phyloP scores from a whole-genome alignment of 164 flowering plant genomes.

The Aristolochia contorta region DNA sequence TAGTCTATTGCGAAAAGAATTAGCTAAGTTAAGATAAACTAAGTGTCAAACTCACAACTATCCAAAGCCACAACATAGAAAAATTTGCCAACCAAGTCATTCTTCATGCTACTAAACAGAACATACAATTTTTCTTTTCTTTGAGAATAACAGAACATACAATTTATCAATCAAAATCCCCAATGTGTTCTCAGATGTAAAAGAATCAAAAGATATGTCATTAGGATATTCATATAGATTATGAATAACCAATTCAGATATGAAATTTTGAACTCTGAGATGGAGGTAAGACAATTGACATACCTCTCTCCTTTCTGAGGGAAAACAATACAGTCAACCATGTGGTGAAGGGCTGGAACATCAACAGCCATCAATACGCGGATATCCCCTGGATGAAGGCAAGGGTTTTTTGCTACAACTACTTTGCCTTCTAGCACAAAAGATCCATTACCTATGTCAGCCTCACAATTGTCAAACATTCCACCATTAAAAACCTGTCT shows the following conservation, averaged over 20 bases:
- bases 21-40: too few relatives aligned
- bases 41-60: too few relatives aligned
- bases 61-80: too few relatives aligned
- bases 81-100: too few relatives aligned
- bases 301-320: constrained; percentile 79
- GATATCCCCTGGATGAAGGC: constrained; percentile 93
- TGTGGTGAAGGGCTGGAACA: constrained; percentile 63
- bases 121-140: too few relatives aligned
- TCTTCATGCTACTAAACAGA: too few relatives aligned
- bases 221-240: background rate
- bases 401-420: constrained; percentile 88
- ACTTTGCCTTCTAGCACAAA: constrained; percentile 40
- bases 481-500: constrained; percentile 11
- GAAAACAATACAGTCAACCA: constrained; percentile 93
- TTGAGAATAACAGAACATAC: too few relatives aligned
- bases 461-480: background rate
- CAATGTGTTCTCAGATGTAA: too few relatives aligned
- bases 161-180: too few relatives aligned
- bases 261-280: too few relatives aligned
- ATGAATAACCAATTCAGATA: background rate
- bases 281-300: background rate
- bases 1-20: too few relatives aligned
- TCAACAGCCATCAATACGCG: constrained; percentile 65
- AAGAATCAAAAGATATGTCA: background rate
- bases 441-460: constrained; percentile 6